Conservation (phyloP, 257 asterid species). For the Perilla frutescens region DNA sequence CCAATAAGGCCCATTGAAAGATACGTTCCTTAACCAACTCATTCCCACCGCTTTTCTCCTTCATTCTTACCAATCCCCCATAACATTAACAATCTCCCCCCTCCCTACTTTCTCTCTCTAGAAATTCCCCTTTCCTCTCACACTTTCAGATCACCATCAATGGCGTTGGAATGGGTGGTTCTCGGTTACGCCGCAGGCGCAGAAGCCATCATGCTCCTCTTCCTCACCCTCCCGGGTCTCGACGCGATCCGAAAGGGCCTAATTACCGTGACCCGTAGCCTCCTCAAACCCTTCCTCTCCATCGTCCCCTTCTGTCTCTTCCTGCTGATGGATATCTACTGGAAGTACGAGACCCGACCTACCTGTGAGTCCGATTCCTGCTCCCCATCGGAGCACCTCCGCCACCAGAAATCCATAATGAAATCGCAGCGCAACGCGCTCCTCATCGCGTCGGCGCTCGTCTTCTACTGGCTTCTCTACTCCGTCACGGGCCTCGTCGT, state of each 20-base stretch:
- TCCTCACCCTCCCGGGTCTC: conserved; percentile 88
- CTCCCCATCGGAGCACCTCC: conserved; percentile 85
- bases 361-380: conserved; percentile 75
- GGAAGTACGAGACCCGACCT: conserved; percentile 93
- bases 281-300: conserved; percentile 81
- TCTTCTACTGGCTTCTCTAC: conserved; percentile 90
- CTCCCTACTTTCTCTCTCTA: conserved; percentile 29
- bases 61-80: not conserved
- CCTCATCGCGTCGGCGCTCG: conserved; percentile 80
- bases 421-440: conserved; percentile 94
- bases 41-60: not conserved
- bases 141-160: conserved; percentile 39
- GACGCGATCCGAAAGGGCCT: conserved; percentile 86
- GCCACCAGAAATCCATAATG: conserved; percentile 93
- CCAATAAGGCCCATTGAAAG: conserved; percentile 35
- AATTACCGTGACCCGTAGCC: conserved; percentile 71
- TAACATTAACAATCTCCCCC: not conserved
- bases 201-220: conserved; percentile 92
- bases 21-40: conserved; percentile 42
- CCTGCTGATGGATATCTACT: conserved; percentile 86
- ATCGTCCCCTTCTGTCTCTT: conserved; percentile 90
- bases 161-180: conserved; percentile 98
- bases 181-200: conserved; percentile 95
- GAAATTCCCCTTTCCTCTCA: conserved; percentile 5
- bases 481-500: conserved; percentile 84